These are phyloP conservation scores for Monilinia fructicola DNA, from an alignment of 2,329 filamentous ascomycete genomes.

Conservation along the genomic window DNA sequence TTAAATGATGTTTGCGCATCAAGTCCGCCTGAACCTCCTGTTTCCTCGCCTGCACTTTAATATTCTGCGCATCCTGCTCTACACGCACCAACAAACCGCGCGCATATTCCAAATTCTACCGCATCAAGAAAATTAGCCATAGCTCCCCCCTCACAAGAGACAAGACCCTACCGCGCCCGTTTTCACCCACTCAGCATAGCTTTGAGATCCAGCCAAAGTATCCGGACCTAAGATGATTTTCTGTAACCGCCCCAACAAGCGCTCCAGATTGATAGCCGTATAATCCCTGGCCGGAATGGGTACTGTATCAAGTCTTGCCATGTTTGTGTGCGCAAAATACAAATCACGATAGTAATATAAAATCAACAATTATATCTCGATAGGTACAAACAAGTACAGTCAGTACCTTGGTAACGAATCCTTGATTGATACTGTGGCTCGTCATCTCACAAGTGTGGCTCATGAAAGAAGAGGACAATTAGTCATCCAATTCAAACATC, in stretches of 20 bases:
- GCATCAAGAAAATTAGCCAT: neutral
- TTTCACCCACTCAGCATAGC: conserved; percentile 64
- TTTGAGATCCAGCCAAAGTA: conserved; percentile 55
- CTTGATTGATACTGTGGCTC: conserved; percentile 11
- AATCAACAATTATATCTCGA: neutral
- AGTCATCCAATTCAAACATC: neutral
- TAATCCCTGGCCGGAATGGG: conserved; percentile 28
- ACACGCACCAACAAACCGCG: conserved; percentile 66
- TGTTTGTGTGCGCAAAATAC: conserved; percentile 20
- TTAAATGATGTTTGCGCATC: conserved; percentile 60
- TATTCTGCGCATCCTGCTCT: conserved; percentile 64
- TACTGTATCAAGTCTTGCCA: conserved; percentile 35
- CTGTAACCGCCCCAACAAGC: conserved; percentile 65
- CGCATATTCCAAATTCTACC: conserved; percentile 70
- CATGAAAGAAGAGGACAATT: neutral
- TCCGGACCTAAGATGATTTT: conserved; percentile 62
- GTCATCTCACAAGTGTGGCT: conserved; percentile 1
- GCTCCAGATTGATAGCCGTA: conserved; percentile 52
- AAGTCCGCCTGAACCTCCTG: conserved; percentile 64
- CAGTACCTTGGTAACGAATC: neutral
- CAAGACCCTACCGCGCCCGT: conserved; percentile 48
- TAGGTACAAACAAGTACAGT: no score
- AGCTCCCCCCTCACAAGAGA: neutral
- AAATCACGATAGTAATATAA: conserved; percentile 5
- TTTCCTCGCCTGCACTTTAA: conserved; percentile 58